These are phyloP conservation scores for Triticum timopheevii DNA, from an alignment of 176 grass and related monocot species.

Conservation along the genomic window DNA sequence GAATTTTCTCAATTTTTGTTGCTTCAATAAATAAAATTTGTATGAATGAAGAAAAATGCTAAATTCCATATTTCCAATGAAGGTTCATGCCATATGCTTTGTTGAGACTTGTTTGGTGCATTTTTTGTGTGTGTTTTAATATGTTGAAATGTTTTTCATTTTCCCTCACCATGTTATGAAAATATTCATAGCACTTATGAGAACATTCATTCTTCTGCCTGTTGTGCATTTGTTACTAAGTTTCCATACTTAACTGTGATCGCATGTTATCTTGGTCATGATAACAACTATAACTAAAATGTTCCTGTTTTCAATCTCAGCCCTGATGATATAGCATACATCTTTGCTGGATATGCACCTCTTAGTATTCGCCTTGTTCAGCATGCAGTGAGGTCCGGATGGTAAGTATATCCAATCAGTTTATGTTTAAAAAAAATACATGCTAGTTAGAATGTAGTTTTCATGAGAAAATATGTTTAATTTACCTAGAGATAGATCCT, in stretches of 20 bases:
- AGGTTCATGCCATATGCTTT: not conserved
- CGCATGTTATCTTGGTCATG: not conserved
- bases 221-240: slow-evolving; percentile 5
- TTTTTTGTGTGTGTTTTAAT: not conserved
- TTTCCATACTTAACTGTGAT: not conserved
- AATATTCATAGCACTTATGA: slow-evolving; percentile 12
- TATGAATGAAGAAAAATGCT: not conserved
- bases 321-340: slow-evolving; percentile 90
- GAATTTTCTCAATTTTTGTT: not conserved
- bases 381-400: slow-evolving; percentile 95
- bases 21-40: not conserved
- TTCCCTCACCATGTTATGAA: not conserved
- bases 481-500: not conserved
- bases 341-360: slow-evolving; percentile 99
- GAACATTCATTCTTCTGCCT: not conserved
- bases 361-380: slow-evolving; percentile 96
- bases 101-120: not conserved
- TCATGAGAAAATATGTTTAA: not conserved
- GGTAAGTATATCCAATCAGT: slow-evolving; percentile 45
- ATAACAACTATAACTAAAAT: slow-evolving; percentile 31
- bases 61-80: not conserved
- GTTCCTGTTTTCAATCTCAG: slow-evolving; percentile 56
- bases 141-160: not conserved
- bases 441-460: not conserved
- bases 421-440: not conserved